Base-by-base conservation (phyloP, 2,329 filamentous ascomycete species). In the Rachicladosporium sp. region DNA sequence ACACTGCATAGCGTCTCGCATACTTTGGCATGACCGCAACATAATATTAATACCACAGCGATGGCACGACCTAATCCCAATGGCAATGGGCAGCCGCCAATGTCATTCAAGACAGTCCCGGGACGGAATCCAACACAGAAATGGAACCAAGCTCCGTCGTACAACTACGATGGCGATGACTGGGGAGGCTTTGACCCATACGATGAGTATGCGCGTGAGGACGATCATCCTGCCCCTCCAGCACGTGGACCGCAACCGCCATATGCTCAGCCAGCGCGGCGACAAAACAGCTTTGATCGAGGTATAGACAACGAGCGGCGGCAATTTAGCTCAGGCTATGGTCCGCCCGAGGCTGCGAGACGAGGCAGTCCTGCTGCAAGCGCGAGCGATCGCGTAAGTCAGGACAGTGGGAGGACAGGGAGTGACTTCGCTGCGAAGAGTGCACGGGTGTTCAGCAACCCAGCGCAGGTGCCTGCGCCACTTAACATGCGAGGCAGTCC, bases 111-210 rank as follows among this genome's bases (percentile, higher is more conserved):
- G 58, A 76, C 86, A 37, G 93, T 94, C 59, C 79, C 95, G 36
- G 89, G 84, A 63, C 79, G 89, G 45, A 74, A 78, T 41, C 93
- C 93, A 66, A 95, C 88, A 40, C 83, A 80, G 63, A 93, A 93
- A 73, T 96, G 89, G 89, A 81, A 89, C 30, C 82, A 93, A 54
- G 89, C 89, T 29, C 89, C 88, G 61, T 71, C 77, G 43, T 79
- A 82, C 51, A 83, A 77, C 56, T 96, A 96, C 56, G 88, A 89
- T 53, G 89, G 88, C 46, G 87, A 93, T 53, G 89, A 94, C 55
- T 95, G 89, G 88, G 89, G 86, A 29, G 81, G 76, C 33, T 67
- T 66, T 46, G 68, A 71, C 47, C 71, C 73, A 36, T 71, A 77
- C 39, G 68, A 73, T 40, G 67, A 72, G 42, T 69, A 71, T 46